A percentile compares a stretch with the other conserved stretches of the same genome.
These are phyloP conservation scores for Fusarium sacchari DNA, from an alignment of 2,329 filamentous ascomycete species.

Conservation along the genomic window DNA sequence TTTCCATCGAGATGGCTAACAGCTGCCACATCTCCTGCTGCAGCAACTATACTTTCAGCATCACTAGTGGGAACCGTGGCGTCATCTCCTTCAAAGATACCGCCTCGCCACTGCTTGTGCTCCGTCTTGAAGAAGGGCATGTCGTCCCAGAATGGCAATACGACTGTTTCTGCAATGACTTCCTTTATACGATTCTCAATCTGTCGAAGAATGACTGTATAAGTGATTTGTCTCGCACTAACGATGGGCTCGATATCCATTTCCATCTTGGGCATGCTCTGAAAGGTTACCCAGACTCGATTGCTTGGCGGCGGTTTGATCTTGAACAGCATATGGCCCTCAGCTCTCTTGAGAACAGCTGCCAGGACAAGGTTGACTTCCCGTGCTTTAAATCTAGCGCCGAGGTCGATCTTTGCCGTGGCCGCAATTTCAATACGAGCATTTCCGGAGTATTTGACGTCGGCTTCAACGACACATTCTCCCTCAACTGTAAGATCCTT, in stretches of 20 bases:
- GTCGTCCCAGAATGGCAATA: slow-evolving; percentile 96
- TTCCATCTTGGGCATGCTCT: slow-evolving; percentile 92
- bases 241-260: slow-evolving; percentile 96
- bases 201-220: slow-evolving; percentile 87
- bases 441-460: slow-evolving; percentile 88
- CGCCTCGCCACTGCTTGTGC: slow-evolving; percentile 82
- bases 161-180: slow-evolving; percentile 90
- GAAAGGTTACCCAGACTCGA: slow-evolving; percentile 94
- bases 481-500: slow-evolving; percentile 93
- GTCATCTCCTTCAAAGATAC: slow-evolving; percentile 75
- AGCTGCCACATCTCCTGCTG: slow-evolving; percentile 60
- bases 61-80: slow-evolving; percentile 48
- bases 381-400: slow-evolving; percentile 85
- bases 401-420: slow-evolving; percentile 91
- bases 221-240: slow-evolving; percentile 94
- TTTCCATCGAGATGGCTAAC: slow-evolving; percentile 56
- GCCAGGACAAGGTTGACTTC: slow-evolving; percentile 92
- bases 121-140: slow-evolving; percentile 88
- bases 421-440: slow-evolving; percentile 91
- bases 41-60: slow-evolving; percentile 38
- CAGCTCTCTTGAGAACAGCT: slow-evolving; percentile 83
- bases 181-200: slow-evolving; percentile 97
- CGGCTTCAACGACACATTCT: slow-evolving; percentile 86
- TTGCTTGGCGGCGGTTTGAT: slow-evolving; percentile 97
- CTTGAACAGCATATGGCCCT: slow-evolving; percentile 85